Conservation (phyloP, 23 red algal species). For the Gracilaria gracilis region DNA sequence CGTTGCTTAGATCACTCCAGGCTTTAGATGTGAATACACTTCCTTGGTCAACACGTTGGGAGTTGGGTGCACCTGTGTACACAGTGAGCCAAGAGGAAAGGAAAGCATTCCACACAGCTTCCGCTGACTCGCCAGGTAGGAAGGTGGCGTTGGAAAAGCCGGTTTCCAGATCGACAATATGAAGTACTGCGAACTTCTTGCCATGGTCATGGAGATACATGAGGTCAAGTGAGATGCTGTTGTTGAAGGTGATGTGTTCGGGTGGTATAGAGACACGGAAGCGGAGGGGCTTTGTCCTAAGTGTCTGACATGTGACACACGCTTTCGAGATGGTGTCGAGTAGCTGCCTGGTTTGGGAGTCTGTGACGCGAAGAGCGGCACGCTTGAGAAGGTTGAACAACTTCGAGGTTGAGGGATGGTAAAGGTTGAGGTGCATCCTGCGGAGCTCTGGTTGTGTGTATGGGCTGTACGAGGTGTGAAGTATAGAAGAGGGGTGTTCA, state of each 20-base stretch:
- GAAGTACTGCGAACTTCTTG: not conserved
- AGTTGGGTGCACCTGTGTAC: slow-evolving; percentile 27
- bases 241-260: not conserved
- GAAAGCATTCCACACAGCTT: slow-evolving; percentile 36
- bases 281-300: not conserved
- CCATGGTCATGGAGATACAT: not conserved
- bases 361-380: no score
- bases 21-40: slow-evolving; percentile 5
- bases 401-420: no score
- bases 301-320: not conserved
- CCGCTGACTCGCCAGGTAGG: slow-evolving; percentile 5
- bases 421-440: no score
- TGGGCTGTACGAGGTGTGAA: no score
- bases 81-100: slow-evolving; percentile 27
- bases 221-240: not conserved
- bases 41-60: not conserved
- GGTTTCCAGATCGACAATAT: slow-evolving; percentile 31
- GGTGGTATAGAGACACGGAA: not conserved
- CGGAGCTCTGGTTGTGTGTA: no score
- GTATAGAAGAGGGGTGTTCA: no score
- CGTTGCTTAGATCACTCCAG: not conserved
- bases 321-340: no score
- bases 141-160: slow-evolving; percentile 15
- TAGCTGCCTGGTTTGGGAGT: no score
- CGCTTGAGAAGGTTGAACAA: not conserved